Conservation (phyloP, 2,329 filamentous ascomycete species). For the Metarhizium anisopliae region DNA sequence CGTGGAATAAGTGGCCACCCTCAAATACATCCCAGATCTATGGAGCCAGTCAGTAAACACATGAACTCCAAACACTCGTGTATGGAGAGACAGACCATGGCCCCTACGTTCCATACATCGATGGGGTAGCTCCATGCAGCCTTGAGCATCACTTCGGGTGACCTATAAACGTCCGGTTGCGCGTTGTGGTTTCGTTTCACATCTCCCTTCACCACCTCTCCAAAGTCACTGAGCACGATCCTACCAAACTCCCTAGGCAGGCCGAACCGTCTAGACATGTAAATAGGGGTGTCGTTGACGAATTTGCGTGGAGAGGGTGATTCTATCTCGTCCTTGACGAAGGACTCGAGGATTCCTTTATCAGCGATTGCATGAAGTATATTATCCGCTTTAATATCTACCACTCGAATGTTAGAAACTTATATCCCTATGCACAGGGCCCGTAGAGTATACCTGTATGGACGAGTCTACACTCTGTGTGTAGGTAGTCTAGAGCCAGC, state of each 20-base stretch:
- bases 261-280: slow-evolving; percentile 1
- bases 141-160: slow-evolving; percentile 16
- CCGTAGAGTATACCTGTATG: no score
- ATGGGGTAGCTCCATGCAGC: slow-evolving; percentile 15
- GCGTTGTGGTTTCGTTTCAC: slow-evolving; percentile 6
- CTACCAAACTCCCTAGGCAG: not conserved
- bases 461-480: no score
- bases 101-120: slow-evolving; percentile 15
- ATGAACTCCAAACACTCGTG: not conserved
- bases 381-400: no score
- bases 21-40: slow-evolving; percentile 16
- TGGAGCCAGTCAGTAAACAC: not conserved
- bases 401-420: no score
- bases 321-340: not conserved
- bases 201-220: not conserved
- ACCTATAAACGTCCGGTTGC: slow-evolving; percentile 15
- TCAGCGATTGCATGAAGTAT: no score
- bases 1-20: slow-evolving; percentile 14
- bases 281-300: not conserved
- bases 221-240: slow-evolving; percentile 1
- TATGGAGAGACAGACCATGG: slow-evolving; percentile 8
- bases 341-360: not conserved
- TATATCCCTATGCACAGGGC: no score
- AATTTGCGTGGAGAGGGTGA: not conserved
- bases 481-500: no score